phyloP scores from a whole-genome alignment of 345 rosid species.

The Geranium rotundifolium region DNA sequence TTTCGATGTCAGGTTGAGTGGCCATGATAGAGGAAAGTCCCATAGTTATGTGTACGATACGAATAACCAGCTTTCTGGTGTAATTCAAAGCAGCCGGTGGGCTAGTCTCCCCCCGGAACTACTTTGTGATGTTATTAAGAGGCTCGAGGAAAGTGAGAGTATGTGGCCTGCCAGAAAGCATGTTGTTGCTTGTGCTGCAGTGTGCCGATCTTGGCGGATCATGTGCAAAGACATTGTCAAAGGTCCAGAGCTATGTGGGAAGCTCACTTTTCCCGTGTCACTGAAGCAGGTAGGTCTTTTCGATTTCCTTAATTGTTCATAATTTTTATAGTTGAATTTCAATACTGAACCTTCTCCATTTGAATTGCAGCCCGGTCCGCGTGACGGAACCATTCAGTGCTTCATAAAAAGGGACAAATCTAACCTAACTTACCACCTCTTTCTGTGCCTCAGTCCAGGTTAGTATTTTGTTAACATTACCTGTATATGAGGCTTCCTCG shows the following conservation, averaged over 20 bases:
- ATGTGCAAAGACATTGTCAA: slow-evolving; percentile 91
- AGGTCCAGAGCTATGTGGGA: slow-evolving; percentile 74
- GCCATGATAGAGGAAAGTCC: slow-evolving; percentile 55
- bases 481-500: no score
- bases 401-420: slow-evolving; percentile 92
- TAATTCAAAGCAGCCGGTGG: slow-evolving; percentile 70
- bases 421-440: slow-evolving; percentile 79
- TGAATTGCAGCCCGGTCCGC: slow-evolving; percentile 66
- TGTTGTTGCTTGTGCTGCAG: slow-evolving; percentile 95
- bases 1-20: slow-evolving; percentile 70
- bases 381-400: slow-evolving; percentile 85
- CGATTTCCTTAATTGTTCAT: neutral
- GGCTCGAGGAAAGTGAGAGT: slow-evolving; percentile 86
- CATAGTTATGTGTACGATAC: slow-evolving; percentile 65
- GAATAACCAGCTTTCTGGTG: slow-evolving; percentile 41
- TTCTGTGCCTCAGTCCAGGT: slow-evolving; percentile 93
- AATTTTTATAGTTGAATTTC: neutral
- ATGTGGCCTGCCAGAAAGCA: slow-evolving; percentile 82
- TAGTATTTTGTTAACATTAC: neutral
- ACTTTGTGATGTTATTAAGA: slow-evolving; percentile 75
- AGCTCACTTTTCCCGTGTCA: slow-evolving; percentile 90
- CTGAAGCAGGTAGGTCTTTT: slow-evolving; percentile 59
- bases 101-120: slow-evolving; percentile 91
- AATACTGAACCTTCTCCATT: slow-evolving; percentile 4
- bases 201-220: slow-evolving; percentile 90